phyloP scores from a whole-genome alignment of 2,329 filamentous ascomycete genomes.

The Ophiocordyceps camponoti-rufipedis region DNA sequence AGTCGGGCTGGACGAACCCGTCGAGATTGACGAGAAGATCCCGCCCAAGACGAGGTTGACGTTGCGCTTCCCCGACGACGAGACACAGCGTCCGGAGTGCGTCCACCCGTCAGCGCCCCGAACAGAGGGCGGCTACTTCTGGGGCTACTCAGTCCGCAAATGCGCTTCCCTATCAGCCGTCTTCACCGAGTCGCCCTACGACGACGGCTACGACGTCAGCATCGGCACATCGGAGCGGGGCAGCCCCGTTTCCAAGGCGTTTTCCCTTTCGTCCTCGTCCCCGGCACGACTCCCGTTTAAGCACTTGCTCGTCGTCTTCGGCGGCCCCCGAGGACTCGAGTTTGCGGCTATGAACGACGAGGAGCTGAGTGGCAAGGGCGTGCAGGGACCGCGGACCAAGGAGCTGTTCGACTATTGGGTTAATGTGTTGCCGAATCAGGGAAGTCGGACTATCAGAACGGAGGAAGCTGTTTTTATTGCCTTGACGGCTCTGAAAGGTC shows the following conservation, averaged over 20 bases:
- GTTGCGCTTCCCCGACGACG: conserved; percentile 34
- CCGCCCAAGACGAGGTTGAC: conserved; percentile 59
- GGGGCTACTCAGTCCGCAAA: conserved; percentile 60
- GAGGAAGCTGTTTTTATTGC: conserved; percentile 72
- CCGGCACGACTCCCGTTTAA: conserved; percentile 31
- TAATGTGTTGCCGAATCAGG: conserved; percentile 63
- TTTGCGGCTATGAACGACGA: conserved; percentile 47
- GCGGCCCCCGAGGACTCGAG: conserved; percentile 65
- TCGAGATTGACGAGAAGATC: conserved; percentile 40
- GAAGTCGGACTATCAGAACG: conserved; percentile 64
- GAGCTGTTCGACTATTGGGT: conserved; percentile 74
- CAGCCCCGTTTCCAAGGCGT: conserved; percentile 25
- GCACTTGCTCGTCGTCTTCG: conserved; percentile 64
- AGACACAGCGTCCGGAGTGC: conserved; percentile 29
- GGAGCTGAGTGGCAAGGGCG: conserved; percentile 37
- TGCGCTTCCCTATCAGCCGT: conserved; percentile 49
- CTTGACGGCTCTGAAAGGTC: conserved; percentile 44
- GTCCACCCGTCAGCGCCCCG: conserved; percentile 52
- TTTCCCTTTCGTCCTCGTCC: conserved; percentile 23
- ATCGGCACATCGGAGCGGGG: conserved; percentile 74
- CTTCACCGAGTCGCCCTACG: conserved; percentile 59
- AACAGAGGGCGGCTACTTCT: conserved; percentile 66
- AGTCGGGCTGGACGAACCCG: conserved; percentile 34
- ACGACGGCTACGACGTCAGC: conserved; percentile 64
- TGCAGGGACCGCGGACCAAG: conserved; percentile 43